Evolutionary conservation across 2,329 filamentous ascomycete genomes (phyloP), one percentile per base, ranked within the genome.

Genomic region (Pseudogymnoascus sp.): DNA sequence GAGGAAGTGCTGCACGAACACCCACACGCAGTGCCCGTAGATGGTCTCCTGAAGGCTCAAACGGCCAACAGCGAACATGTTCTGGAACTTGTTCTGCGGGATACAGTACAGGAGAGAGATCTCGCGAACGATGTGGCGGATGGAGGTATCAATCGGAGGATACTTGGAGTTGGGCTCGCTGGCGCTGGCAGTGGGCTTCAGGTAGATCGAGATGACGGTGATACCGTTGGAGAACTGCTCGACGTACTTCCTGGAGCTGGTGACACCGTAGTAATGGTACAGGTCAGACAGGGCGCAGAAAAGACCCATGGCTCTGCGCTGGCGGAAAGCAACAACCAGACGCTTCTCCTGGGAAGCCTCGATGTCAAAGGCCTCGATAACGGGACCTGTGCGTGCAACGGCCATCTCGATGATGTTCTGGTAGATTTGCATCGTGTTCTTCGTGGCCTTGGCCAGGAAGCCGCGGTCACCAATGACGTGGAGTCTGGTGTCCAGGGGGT

Each of bases 161-260:
- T 83, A 80, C 8, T 79, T 78, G 29, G 79, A 78, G 63, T 82
- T 81, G 44, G 82, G 77, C 61, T 84, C 81, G 44, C 82, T 77
- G 67, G 82, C 83, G 59, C 81, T 74, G 16, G 89, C 82, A 26
- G 31, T 60, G 21, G 91, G 92, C 68, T 89, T 88, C 65, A 99
- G 83, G 77, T 99, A 99, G 67, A 97, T 85, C 70, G 92, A 97
- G 83, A 97, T 96, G 76, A 97, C 89, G 13, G 91, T 96, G 74
- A 97, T 96, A 66, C 95, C 95, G 76, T 99, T 99, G 72, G 93
- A 95, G 81, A 99, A 99, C 78, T 97, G 95, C 78, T 99, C 91
- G 59, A 99, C 90, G 73, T 99, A 99, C 80, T 99, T 99, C 70
- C 95, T 85, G 29, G 95, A 95, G 72, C 91, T 96, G 1, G 95